These are phyloP conservation scores for Pyrenophora tritici-repentis DNA, from an alignment of 2,329 filamentous ascomycete genomes.

Conservation along the genomic window DNA sequence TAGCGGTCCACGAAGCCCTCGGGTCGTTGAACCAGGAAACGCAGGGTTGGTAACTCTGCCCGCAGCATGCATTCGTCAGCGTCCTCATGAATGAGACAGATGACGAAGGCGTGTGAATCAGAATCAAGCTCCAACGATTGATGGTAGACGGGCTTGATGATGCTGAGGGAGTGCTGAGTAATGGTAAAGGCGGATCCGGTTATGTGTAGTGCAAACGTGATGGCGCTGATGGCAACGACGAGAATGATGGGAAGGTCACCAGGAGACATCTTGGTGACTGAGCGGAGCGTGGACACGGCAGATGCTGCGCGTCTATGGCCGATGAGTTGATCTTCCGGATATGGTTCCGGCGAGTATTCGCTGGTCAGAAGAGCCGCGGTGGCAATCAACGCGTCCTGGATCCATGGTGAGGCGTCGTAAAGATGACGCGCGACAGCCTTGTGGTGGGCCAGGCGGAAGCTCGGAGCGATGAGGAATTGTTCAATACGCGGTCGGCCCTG, in stretches of 20 bases:
- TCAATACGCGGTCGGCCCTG: conserved; percentile 9
- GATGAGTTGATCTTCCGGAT: neutral
- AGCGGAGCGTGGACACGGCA: conserved; percentile 5
- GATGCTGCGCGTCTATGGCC: conserved; percentile 8
- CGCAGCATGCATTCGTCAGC: conserved; percentile 4
- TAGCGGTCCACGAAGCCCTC: conserved; percentile 6
- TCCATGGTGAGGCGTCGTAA: conserved; percentile 1
- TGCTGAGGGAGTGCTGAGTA: conserved; percentile 3
- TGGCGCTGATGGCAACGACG: conserved; percentile 7
- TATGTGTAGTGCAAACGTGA: conserved; percentile 9
- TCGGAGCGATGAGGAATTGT: conserved; percentile 8
- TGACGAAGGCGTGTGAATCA: conserved; percentile 4
- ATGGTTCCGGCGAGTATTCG: conserved; percentile 3
- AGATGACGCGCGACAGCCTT: conserved; percentile 10
- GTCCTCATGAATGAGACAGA: conserved; percentile 6
- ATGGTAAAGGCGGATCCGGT: conserved; percentile 4
- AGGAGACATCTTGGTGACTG: neutral
- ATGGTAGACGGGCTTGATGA: conserved; percentile 6
- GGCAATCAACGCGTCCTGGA: conserved; percentile 8
- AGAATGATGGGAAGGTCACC: conserved; percentile 1
- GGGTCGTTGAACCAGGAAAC: neutral
- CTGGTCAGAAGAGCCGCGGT: conserved; percentile 7
- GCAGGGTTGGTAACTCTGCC: conserved; percentile 5
- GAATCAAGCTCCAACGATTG: neutral
- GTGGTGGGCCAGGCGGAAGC: conserved; percentile 8